These are phyloP conservation scores for Endocarpon pusillum DNA, from an alignment of 495 filamentous ascomycete species.

Conservation along the genomic window DNA sequence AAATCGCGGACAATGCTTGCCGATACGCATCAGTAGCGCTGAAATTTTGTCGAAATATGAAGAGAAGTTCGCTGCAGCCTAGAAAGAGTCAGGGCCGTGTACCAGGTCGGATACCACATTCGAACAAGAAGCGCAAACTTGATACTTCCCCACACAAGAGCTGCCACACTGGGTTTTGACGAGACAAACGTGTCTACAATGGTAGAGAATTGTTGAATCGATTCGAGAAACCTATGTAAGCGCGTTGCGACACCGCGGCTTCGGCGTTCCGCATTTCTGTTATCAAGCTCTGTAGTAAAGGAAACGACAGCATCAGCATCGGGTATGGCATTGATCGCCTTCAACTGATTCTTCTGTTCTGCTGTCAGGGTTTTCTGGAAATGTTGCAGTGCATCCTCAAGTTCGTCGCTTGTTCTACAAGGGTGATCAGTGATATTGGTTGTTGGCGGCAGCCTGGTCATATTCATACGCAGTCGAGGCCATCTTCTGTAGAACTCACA, in stretches of 20 bases:
- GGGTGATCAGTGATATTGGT: too few species aligned
- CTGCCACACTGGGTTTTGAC: slow-evolving; percentile 18
- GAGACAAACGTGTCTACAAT: slow-evolving; percentile 19
- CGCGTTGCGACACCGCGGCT: slow-evolving; percentile 15
- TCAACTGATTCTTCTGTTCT: slow-evolving; percentile 10
- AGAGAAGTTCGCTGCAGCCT: slow-evolving; percentile 16
- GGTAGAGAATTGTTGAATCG: slow-evolving; percentile 16
- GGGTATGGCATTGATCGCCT: slow-evolving; percentile 8
- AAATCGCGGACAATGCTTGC: slow-evolving; percentile 15
- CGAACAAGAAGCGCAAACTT: slow-evolving; percentile 13
- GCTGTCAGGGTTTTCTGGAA: slow-evolving; percentile 11
- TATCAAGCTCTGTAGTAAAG: slow-evolving; percentile 18
- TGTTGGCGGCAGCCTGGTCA: too few species aligned
- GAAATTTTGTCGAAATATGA: slow-evolving; percentile 21
- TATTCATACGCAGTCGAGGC: too few species aligned
- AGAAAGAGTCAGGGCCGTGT: slow-evolving; percentile 2
- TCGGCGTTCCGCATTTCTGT: slow-evolving; percentile 8
- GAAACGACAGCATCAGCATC: slow-evolving; percentile 14
- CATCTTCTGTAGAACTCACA: too few species aligned
- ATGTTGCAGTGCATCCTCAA: slow-evolving; percentile 5
- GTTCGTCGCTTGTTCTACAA: too few species aligned
- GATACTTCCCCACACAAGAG: slow-evolving; percentile 23
- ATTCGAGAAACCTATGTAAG: slow-evolving; percentile 14
- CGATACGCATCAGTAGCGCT: slow-evolving; percentile 15
- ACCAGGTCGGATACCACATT: not conserved